Evolutionary conservation across 768 basidiomycete species (phyloP).

Genomic region (Mrakia frigida): DNA sequence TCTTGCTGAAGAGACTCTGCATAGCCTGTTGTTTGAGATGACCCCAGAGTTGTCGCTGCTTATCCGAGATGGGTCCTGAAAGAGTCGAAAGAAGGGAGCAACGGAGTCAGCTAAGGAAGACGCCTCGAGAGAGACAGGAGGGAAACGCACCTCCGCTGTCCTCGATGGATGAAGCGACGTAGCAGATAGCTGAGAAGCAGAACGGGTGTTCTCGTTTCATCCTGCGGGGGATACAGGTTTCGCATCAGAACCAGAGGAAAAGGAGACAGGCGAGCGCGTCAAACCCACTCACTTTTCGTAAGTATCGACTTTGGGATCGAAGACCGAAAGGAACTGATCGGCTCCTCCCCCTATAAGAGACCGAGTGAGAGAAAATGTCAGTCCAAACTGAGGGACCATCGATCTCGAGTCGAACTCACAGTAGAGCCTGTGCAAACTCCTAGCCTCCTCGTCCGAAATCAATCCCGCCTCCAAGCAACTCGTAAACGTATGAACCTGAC

Average conservation of each 20-base stretch:
- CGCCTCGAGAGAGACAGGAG: neutral
- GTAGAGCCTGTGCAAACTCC: neutral
- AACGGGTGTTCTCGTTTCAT: constrained; percentile 18
- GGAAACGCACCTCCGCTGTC: neutral
- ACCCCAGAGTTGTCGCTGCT: constrained; percentile 13
- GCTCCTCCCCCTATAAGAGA: constrained; percentile 10
- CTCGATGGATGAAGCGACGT: constrained; percentile 23
- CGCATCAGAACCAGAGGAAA: too few relatives aligned
- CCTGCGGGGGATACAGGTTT: neutral
- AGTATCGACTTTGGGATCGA: constrained; percentile 1
- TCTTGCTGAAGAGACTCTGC: constrained; percentile 20
- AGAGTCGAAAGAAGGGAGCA: neutral
- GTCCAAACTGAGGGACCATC: too few relatives aligned
- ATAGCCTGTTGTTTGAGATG: constrained; percentile 17
- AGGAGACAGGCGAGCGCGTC: neutral
- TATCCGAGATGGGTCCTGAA: neutral
- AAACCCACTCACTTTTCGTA: constrained; percentile 1
- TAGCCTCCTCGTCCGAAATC: constrained; percentile 15
- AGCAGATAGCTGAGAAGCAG: constrained; percentile 19
- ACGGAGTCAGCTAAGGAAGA: neutral
- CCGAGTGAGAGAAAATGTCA: too few relatives aligned
- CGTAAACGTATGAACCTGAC: neutral
- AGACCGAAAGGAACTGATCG: constrained; percentile 19
- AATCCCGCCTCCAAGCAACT: constrained; percentile 1
- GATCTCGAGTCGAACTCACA: neutral